Base-by-base conservation (phyloP, 192 early-diverging fungal genomes). In the Backusella tarrabulga region DNA sequence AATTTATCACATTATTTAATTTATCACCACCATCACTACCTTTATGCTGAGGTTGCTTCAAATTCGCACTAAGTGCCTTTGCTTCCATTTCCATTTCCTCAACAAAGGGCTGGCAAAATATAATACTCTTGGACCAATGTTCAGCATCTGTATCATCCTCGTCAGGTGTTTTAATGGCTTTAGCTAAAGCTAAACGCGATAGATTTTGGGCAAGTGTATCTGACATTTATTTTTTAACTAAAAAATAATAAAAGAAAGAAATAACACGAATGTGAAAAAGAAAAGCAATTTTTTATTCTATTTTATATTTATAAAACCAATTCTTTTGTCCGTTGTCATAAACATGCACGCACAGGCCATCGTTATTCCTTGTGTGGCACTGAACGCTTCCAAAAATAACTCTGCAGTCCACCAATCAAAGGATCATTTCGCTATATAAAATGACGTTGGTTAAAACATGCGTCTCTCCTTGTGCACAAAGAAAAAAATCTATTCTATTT, bases 231-330 rank as follows among this genome's bases (percentile, higher is more conserved):
- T 63, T 63, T 21, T 29, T 29, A 38, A 38, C 36, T 29, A 12
- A 63, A 60, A 60, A 63, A 63, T 1, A 63, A 29, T 26, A 63
- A 63, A 26, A 63, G n/a, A 21, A 56, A 56, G 54, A 63, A 63
- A n/a, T 63, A 63, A 0, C 26, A 14, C 19, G 5, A 6, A 50
- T 50, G 46, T 50, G 4, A 50, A 50, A 50, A 50, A 50, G 46
- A 50, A 60, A 60, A 60, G 9, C 54, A 11, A 1, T 60, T 26
- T 60, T 60, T 60, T 60, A 60, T 60, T 60, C 52, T 7, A 21
- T 54, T 60, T 60, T 60, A 60, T 60, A 60, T 60, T 60, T 60
- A 60, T 60, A 60, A 21, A 60, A 14, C 54, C 54, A 21, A 60
- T 60, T 63, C 11, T 23, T 63, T 23, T 29, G 9, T 63, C 11